phyloP scores from a whole-genome alignment of 345 rosid genomes.

The Pistacia integerrima region DNA sequence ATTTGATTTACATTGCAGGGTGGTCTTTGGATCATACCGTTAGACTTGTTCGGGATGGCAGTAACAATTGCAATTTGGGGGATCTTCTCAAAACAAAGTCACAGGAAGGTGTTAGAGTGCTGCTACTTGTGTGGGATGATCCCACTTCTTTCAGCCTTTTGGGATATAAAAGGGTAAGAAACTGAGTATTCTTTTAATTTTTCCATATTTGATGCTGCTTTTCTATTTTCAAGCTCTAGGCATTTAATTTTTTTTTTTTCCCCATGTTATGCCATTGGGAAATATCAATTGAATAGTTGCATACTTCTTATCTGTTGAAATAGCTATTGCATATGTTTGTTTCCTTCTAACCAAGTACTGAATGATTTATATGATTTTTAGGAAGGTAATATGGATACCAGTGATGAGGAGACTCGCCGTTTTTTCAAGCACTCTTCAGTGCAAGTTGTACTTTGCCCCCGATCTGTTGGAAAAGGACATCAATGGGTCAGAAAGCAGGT shows the following conservation, averaged over 20 bases:
- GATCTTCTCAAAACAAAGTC: constrained; percentile 75
- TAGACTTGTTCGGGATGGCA: constrained; percentile 54
- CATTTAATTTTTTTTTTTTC: too few species aligned
- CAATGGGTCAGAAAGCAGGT: constrained; percentile 74
- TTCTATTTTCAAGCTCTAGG: too few species aligned
- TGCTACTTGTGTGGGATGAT: constrained; percentile 96
- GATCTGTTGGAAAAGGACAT: constrained; percentile 76
- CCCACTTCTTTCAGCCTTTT: constrained; percentile 73
- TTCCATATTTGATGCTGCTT: not conserved
- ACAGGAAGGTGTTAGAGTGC: constrained; percentile 87
- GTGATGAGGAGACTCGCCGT: constrained; percentile 77
- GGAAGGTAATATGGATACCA: constrained; percentile 79
- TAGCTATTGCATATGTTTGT: too few species aligned
- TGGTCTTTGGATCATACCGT: constrained; percentile 64
- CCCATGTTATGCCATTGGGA: too few species aligned
- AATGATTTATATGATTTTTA: constrained; percentile 10
- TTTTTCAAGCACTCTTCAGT: constrained; percentile 86
- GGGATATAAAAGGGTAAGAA: constrained; percentile 59
- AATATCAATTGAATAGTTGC: too few species aligned
- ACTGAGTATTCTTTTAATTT: constrained; percentile 13
- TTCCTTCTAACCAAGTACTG: too few species aligned
- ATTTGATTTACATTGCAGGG: constrained; percentile 74
- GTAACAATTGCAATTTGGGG: constrained; percentile 48
- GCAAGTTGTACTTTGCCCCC: constrained; percentile 80
- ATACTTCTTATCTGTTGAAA: too few species aligned